Evolutionary conservation across 164 flowering plant species (phyloP).

Genomic region (Liquidambar formosana): DNA sequence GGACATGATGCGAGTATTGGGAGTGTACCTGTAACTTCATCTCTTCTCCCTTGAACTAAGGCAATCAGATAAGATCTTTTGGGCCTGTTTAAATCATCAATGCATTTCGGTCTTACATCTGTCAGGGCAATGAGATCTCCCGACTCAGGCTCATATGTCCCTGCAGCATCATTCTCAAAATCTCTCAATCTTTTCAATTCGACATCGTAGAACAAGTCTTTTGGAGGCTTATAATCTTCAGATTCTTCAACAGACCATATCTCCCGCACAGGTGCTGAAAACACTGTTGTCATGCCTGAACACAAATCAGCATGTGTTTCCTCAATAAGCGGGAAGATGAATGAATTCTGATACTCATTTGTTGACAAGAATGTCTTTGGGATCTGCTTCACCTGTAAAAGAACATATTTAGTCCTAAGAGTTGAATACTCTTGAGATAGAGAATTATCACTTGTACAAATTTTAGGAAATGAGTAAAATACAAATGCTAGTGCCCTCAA

Average conservation of each 20-base stretch:
- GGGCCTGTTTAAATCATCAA: conserved; percentile 24
- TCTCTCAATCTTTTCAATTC: not conserved
- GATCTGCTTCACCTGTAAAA: conserved; percentile 38
- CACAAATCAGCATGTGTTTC: conserved; percentile 41
- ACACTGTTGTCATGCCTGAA: conserved; percentile 26
- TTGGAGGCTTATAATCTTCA: not conserved
- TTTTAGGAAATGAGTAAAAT: not conserved
- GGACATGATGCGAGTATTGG: conserved; percentile 27
- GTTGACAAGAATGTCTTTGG: conserved; percentile 37
- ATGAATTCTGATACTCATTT: conserved; percentile 31
- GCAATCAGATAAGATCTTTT: conserved; percentile 15
- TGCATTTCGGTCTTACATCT: conserved; percentile 23
- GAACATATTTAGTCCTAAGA: not conserved
- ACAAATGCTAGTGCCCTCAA: no score
- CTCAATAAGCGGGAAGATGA: conserved; percentile 37
- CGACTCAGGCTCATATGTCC: conserved; percentile 17
- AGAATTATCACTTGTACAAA: not conserved
- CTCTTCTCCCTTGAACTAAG: conserved; percentile 6
- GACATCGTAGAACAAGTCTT: conserved; percentile 16
- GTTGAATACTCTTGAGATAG: not conserved
- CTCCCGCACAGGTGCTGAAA: conserved; percentile 21
- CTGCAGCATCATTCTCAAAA: not conserved
- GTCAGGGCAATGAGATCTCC: conserved; percentile 39
- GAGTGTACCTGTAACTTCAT: not conserved
- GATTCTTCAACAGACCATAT: not conserved